These are phyloP conservation scores for Pseudozyma pruni DNA, from an alignment of 1,284 basidiomycete genomes.

Conservation along the genomic window DNA sequence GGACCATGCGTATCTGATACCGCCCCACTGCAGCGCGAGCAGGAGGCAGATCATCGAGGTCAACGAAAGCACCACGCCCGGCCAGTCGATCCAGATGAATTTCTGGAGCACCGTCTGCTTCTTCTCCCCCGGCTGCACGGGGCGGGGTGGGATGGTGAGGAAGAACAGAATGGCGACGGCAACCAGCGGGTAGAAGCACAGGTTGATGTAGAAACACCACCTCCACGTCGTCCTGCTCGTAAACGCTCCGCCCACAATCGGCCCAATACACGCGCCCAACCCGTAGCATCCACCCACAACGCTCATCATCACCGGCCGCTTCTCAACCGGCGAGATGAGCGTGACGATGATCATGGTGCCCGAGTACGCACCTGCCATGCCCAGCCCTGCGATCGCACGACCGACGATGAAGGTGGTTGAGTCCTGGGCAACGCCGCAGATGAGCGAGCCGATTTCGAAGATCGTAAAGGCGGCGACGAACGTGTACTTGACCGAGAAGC, in stretches of 20 bases:
- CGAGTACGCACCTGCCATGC: slow-evolving; percentile 54
- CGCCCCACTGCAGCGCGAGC: slow-evolving; percentile 58
- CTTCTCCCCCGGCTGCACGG: neutral
- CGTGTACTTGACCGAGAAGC: slow-evolving; percentile 54
- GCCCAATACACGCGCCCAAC: slow-evolving; percentile 42
- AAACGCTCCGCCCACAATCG: slow-evolving; percentile 50
- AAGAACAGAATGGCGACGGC: slow-evolving; percentile 46
- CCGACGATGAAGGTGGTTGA: slow-evolving; percentile 58
- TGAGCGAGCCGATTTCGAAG: slow-evolving; percentile 57
- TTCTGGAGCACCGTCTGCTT: slow-evolving; percentile 14
- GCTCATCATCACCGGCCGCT: slow-evolving; percentile 37
- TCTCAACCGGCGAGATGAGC: slow-evolving; percentile 32
- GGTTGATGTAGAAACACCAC: slow-evolving; percentile 61
- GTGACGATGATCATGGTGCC: slow-evolving; percentile 52
- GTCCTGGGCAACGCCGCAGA: slow-evolving; percentile 54
- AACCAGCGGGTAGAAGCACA: slow-evolving; percentile 42
- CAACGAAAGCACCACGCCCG: slow-evolving; percentile 58
- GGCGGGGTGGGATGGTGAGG: slow-evolving; percentile 21
- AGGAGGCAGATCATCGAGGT: slow-evolving; percentile 62
- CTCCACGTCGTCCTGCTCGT: slow-evolving; percentile 56
- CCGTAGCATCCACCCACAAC: slow-evolving; percentile 48
- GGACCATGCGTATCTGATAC: slow-evolving; percentile 59
- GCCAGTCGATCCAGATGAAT: slow-evolving; percentile 60
- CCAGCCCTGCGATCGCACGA: slow-evolving; percentile 54
- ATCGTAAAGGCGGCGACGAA: slow-evolving; percentile 42